A percentile compares a stretch with the other conserved stretches of the same genome.
These are phyloP conservation scores for Panicum hallii DNA, from an alignment of 202 grass and related monocot species.

Conservation along the genomic window DNA sequence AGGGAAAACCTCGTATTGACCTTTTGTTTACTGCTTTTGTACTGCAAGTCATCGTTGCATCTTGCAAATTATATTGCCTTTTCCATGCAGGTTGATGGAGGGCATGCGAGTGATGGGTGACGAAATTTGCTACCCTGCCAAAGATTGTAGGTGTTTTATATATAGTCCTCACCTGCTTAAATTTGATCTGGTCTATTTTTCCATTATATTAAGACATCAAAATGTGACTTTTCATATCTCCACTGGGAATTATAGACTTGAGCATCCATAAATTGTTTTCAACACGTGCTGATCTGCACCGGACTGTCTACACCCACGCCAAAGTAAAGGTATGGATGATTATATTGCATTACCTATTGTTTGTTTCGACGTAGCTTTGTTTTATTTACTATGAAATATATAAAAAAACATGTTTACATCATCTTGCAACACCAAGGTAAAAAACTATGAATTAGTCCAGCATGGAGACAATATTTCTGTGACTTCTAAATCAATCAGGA, in stretches of 20 bases:
- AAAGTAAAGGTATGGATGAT: slow-evolving; percentile 81
- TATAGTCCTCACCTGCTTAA: slow-evolving; percentile 14
- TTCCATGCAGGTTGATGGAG: slow-evolving; percentile 66
- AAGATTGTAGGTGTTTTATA: slow-evolving; percentile 80
- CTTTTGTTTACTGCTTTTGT: not conserved
- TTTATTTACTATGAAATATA: not conserved
- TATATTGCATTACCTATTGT: not conserved
- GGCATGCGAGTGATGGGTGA: slow-evolving; percentile 86
- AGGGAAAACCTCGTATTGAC: not conserved
- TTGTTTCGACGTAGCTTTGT: not conserved
- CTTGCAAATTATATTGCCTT: not conserved
- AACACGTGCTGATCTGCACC: slow-evolving; percentile 88
- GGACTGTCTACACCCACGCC: slow-evolving; percentile 92
- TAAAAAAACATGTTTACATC: not conserved
- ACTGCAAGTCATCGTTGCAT: not conserved
- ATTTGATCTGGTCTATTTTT: not conserved
- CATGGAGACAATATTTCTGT: not conserved
- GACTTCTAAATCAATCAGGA: not conserved
- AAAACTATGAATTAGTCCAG: not conserved
- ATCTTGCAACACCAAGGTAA: not conserved
- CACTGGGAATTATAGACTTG: slow-evolving; percentile 64
- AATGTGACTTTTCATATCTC: slow-evolving; percentile 30
- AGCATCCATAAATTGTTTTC: slow-evolving; percentile 90
- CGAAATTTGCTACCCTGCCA: slow-evolving; percentile 98
- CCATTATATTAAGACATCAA: slow-evolving; percentile 3